Evolutionary conservation across 2,329 filamentous ascomycete species (phyloP), one percentile per base, ranked within the genome.

Genomic region (Colletotrichum viniferum): DNA sequence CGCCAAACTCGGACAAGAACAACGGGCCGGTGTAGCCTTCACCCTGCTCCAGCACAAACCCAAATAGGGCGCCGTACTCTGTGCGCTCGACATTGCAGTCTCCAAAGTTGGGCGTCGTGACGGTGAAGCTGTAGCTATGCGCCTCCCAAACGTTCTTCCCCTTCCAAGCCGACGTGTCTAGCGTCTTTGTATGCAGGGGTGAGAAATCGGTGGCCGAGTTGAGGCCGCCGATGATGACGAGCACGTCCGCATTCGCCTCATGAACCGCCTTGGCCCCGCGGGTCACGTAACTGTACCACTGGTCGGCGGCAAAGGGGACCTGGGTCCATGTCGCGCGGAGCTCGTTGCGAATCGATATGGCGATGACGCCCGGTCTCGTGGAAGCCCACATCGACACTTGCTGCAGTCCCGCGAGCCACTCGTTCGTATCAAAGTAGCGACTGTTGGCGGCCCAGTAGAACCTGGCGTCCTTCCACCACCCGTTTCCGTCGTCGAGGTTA

Each of bases 131-230:
- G 84, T 92, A 92, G 34, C 87, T 86, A 82, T 92, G 90, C 79
- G 89, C 87, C 82, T 92, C 90, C 89, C 90, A 92, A 14, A 92
- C 89, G 78, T 90, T 85, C 82, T 92, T 92, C 55, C 84, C 85
- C 8, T 78, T 72, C 87, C 87, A 90, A 13, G 80, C 83, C 5
- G 81, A 81, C 61, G 84, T 86, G 80, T 90, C 86, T 70, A 91
- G 84, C 61, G 78, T 80, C 32, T 79, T 79, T 38, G 75, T 77
- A 34, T 84, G 81, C 38, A 90, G 76, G 2, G 79, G 86, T 7
- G 85, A 85, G 34, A 92, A 83, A 79, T 92, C 90, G 16, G 89
- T 90, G 7, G 87, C 84, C 71, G 88, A 89, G 81, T 88, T 85
- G 77, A 88, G 85, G 18, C 90, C 90, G 69, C 89, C 90, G 77